Evolutionary conservation across 2,329 filamentous ascomycete species (phyloP).

Genomic region (Tolypocladium inflatum): DNA sequence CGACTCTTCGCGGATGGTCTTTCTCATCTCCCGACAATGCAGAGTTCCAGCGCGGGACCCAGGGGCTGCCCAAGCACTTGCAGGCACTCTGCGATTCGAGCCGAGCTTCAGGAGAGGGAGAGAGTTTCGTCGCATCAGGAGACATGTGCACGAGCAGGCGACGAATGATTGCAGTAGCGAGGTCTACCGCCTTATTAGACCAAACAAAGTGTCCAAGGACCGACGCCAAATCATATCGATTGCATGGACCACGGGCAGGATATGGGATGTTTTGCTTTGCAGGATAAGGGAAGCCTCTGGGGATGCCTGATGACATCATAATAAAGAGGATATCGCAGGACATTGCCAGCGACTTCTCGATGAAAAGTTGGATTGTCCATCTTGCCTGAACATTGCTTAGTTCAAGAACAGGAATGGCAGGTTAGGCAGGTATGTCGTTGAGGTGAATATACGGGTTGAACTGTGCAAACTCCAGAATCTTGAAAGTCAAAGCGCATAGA

Average conservation of each 20-base stretch:
- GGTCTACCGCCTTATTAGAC: too few relatives aligned
- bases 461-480: background rate
- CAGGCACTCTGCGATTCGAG: background rate
- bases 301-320: background rate
- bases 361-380: too few relatives aligned
- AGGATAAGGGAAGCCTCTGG: background rate
- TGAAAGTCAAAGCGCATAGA: background rate
- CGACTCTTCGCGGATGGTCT: background rate
- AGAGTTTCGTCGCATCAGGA: background rate
- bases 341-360: too few relatives aligned
- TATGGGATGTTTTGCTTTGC: background rate
- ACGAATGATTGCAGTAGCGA: background rate
- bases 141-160: background rate
- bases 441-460: background rate
- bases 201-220: background rate
- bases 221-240: background rate
- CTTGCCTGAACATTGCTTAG: background rate
- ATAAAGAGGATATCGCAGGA: background rate
- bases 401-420: background rate
- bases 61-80: background rate
- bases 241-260: background rate
- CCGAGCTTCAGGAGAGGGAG: background rate
- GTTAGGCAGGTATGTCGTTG: background rate
- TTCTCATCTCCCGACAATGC: background rate
- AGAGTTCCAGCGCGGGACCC: background rate